phyloP scores from a whole-genome alignment of 441 rosid species.

The Adansonia grandidieri region DNA sequence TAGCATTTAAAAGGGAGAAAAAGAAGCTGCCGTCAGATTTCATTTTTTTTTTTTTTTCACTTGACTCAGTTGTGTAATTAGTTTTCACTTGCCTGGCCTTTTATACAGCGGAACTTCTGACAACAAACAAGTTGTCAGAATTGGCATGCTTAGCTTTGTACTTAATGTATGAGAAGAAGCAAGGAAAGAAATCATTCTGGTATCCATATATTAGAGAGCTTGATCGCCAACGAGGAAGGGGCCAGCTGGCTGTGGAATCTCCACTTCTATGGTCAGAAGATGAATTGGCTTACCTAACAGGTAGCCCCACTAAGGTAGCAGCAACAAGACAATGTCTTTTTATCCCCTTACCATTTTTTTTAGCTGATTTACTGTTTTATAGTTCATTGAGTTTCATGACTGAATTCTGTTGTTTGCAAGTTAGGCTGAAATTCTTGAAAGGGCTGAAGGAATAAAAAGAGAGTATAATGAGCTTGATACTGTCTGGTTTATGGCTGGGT shows the following conservation, averaged over 20 bases:
- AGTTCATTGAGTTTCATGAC: constrained; percentile 30
- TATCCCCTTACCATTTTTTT: background rate
- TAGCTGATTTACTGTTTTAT: background rate
- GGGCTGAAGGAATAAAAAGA: constrained; percentile 84
- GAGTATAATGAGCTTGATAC: constrained; percentile 91
- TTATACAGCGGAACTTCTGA: constrained; percentile 75
- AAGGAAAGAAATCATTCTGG: constrained; percentile 94
- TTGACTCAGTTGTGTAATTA: constrained; percentile 18
- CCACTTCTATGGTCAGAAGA: constrained; percentile 89
- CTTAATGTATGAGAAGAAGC: constrained; percentile 97
- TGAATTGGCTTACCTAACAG: constrained; percentile 83
- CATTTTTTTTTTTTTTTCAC: background rate
- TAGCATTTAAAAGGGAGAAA: constrained; percentile 8
- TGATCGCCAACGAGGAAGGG: constrained; percentile 96
- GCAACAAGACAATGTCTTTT: background rate
- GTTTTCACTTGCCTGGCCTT: constrained; percentile 27
- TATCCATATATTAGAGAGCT: constrained; percentile 94
- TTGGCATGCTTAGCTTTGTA: constrained; percentile 94
- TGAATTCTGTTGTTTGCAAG: constrained; percentile 37
- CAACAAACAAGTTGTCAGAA: constrained; percentile 89
- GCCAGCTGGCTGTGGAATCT: constrained; percentile 91
- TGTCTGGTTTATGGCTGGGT: constrained; percentile 99
- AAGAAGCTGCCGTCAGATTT: background rate
- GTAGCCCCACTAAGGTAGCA: constrained; percentile 89
- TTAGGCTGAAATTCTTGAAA: constrained; percentile 83